A percentile compares a stretch with the other conserved stretches of the same genome.
phyloP scores from a whole-genome alignment of 805 yeast species.

The Yarrowia sp. region DNA sequence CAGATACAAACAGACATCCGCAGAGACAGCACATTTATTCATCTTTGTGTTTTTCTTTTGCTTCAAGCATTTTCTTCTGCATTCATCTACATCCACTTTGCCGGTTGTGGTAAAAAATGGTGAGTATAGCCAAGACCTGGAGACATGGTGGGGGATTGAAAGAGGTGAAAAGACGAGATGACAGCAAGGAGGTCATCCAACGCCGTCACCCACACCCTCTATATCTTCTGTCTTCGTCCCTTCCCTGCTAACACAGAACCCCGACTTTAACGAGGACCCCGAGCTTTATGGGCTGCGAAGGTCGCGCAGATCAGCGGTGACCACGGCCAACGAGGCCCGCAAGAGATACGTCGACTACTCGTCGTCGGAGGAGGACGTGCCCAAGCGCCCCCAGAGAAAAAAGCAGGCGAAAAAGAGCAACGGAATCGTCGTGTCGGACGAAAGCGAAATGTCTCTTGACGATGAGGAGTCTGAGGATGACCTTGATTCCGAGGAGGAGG shows the following conservation, averaged over 20 bases:
- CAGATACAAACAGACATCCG: too few species aligned
- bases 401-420: conserved; percentile 26
- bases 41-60: too few species aligned
- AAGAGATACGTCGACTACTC: conserved; percentile 39
- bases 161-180: too few species aligned
- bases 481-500: conserved; percentile 43
- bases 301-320: conserved; percentile 50
- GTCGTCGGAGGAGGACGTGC: conserved; percentile 33
- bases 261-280: conserved; percentile 47
- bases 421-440: conserved; percentile 13
- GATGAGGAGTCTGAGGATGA: conserved; percentile 29
- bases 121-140: conserved; percentile 4
- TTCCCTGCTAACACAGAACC: conserved; percentile 24
- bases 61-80: too few species aligned
- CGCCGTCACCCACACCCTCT: too few species aligned
- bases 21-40: too few species aligned
- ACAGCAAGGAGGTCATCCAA: too few species aligned
- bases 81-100: background rate
- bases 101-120: conserved; percentile 21
- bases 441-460: conserved; percentile 27
- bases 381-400: conserved; percentile 21
- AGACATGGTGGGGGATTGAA: too few species aligned
- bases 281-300: conserved; percentile 55
- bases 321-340: conserved; percentile 41
- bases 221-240: too few species aligned